Evolutionary conservation across 805 yeast species (phyloP), one percentile per base, ranked within the genome.

Genomic region (Scheffersomyces stipitis): DNA sequence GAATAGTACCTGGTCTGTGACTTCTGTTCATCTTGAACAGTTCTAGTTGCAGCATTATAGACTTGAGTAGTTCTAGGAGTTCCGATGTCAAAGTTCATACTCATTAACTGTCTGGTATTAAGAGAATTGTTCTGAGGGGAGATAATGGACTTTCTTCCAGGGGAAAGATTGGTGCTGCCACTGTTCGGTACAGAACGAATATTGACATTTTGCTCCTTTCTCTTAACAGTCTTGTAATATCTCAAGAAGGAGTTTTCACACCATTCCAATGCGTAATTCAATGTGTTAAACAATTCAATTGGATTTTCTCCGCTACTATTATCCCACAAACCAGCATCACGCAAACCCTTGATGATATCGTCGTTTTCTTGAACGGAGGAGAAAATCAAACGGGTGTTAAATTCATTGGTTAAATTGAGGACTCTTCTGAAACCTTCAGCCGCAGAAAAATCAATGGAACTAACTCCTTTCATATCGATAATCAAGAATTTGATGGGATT

Each of bases 401-500:
- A 82, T 15, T 84, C 81, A 40, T 76, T 76, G 13, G 88, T 67
- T 50, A 90, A 75, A 44, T 95, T 83, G 56, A 86, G 80, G 42
- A 93, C 83, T 49, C 96, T 72, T 48, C 89, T 80, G 57, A 93
- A 86, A 0, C 97, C 96, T 60, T 93, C 98, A 7, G 96, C 96
- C 0, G 98, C 97, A 31, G 96, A 85, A 52, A 86, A 93, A 61
- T 93, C 99, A 45, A 93, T 79, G 31, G 85, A 75, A 33, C 75
- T 73, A 20, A 93, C 96, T 26, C 83, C 80, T 48, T 82, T 82
- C 74, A 93, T 81, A 62, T 93, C 99, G 32, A 93, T 58, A 34
- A 93, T 79, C 44, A 93, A 65, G 56, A 81, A 93, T 52, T 85
- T 80, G 49, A 93, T 82, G 18, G 93, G 88, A 36, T 74, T 74